Percentiles rank a stretch among this genome's conserved stretches.
Evolutionary conservation across 106 monocot genomes (phyloP).

Genomic region (Alisma plantagoaquatica): DNA sequence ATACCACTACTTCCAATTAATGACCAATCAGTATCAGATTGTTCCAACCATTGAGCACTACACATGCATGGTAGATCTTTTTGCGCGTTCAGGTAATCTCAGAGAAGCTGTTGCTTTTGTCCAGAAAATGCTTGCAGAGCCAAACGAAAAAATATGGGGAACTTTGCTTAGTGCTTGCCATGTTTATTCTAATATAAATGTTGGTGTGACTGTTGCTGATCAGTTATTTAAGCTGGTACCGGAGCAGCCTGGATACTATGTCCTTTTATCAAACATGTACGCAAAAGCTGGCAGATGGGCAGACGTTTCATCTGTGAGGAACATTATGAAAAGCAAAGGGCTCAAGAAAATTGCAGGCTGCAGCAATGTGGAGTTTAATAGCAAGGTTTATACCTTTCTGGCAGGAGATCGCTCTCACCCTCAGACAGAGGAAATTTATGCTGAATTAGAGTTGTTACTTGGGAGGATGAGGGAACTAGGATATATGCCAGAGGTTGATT

Average conservation of each 20-base stretch:
- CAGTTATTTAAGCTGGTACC: slow-evolving; percentile 57
- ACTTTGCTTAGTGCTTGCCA: slow-evolving; percentile 58
- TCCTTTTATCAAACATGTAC: slow-evolving; percentile 77
- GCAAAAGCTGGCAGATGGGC: slow-evolving; percentile 69
- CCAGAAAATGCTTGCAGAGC: slow-evolving; percentile 41
- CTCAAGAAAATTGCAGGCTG: slow-evolving; percentile 57
- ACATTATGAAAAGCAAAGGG: slow-evolving; percentile 43
- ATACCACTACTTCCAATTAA: slow-evolving; percentile 37
- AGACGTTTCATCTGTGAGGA: slow-evolving; percentile 44
- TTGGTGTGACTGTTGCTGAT: slow-evolving; percentile 68
- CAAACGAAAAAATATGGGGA: slow-evolving; percentile 79
- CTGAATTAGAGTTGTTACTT: slow-evolving; percentile 34
- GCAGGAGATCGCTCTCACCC: slow-evolving; percentile 12
- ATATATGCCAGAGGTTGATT: slow-evolving; percentile 36
- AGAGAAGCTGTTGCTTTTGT: slow-evolving; percentile 60
- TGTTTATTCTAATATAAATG: slow-evolving; percentile 43
- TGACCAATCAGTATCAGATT: slow-evolving; percentile 38
- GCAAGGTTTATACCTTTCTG: slow-evolving; percentile 18
- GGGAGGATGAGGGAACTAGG: slow-evolving; percentile 53
- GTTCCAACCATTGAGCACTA: slow-evolving; percentile 62
- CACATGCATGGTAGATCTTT: slow-evolving; percentile 81
- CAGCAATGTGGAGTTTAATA: slow-evolving; percentile 52
- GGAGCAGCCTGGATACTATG: slow-evolving; percentile 73
- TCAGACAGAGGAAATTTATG: slow-evolving; percentile 12
- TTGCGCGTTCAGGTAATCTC: slow-evolving; percentile 52